phyloP scores from a whole-genome alignment of 140 eudicot genomes.

The Flaveria floridana region DNA sequence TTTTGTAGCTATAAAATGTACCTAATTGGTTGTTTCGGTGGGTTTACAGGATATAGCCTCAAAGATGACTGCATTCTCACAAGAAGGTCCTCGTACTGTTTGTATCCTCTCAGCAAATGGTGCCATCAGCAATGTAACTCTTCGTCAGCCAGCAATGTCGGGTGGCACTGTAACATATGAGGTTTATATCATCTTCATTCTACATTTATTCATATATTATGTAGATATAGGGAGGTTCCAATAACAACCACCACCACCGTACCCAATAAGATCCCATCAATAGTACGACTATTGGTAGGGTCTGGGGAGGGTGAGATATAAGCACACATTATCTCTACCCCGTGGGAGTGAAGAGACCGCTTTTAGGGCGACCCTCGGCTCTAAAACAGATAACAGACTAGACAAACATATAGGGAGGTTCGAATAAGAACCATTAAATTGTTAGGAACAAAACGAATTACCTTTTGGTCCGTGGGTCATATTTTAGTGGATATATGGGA shows the following conservation, averaged over 20 bases:
- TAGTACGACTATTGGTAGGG: too few species aligned
- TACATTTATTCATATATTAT: not conserved
- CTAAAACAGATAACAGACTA: too few species aligned
- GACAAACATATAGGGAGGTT: not conserved
- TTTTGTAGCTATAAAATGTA: not conserved
- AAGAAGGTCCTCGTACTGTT: constrained; percentile 88
- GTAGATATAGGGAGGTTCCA: not conserved
- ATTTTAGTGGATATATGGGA: not conserved
- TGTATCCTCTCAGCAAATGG: constrained; percentile 92
- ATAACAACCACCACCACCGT: not conserved
- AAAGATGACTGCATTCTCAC: constrained; percentile 73
- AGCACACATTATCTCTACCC: too few species aligned
- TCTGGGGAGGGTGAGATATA: too few species aligned
- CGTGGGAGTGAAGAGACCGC: too few species aligned
- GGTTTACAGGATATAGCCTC: constrained; percentile 69
- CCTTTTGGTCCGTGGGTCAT: not conserved
- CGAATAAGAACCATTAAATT: not conserved
- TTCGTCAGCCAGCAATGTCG: constrained; percentile 74
- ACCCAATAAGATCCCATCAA: too few species aligned
- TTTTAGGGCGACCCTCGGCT: too few species aligned
- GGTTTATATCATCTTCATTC: constrained; percentile 43
- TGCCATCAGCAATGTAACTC: constrained; percentile 74
- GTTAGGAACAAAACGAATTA: not conserved
- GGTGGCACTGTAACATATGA: constrained; percentile 80
- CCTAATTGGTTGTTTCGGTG: constrained; percentile 18